phyloP scores from a whole-genome alignment of 805 yeast species.

The Hanseniaspora mollemarum region DNA sequence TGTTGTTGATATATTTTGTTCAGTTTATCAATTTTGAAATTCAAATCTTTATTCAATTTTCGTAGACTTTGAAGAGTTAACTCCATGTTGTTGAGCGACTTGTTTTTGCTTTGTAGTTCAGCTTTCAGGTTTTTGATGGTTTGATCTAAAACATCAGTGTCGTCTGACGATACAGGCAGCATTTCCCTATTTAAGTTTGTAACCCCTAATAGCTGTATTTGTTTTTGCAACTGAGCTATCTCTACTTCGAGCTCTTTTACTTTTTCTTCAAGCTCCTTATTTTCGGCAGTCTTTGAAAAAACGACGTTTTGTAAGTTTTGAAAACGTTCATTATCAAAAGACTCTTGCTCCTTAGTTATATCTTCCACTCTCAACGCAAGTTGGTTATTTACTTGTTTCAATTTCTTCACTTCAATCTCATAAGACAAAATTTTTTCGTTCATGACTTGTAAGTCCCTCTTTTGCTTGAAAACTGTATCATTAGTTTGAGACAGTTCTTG shows the following conservation, averaged over 20 bases:
- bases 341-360: not conserved
- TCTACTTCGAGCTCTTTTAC: not conserved
- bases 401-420: conserved; percentile 22
- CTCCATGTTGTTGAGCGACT: conserved; percentile 46
- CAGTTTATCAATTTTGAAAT: conserved; percentile 52
- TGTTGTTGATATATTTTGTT: conserved; percentile 32
- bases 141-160: conserved; percentile 6
- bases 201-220: conserved; percentile 27
- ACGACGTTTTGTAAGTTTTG: not conserved
- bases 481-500: conserved; percentile 75
- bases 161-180: not conserved
- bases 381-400: not conserved
- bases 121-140: conserved; percentile 38
- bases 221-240: not conserved
- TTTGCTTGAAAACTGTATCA: conserved; percentile 62
- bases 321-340: not conserved
- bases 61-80: conserved; percentile 42
- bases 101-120: conserved; percentile 42
- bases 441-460: conserved; percentile 58
- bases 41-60: conserved; percentile 54
- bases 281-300: not conserved
- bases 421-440: conserved; percentile 58
- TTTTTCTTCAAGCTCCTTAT: not conserved
- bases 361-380: not conserved
- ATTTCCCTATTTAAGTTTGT: not conserved